These are phyloP conservation scores for Dacryopinax spathularia DNA, from an alignment of 768 basidiomycete species.

Conservation along the genomic window DNA sequence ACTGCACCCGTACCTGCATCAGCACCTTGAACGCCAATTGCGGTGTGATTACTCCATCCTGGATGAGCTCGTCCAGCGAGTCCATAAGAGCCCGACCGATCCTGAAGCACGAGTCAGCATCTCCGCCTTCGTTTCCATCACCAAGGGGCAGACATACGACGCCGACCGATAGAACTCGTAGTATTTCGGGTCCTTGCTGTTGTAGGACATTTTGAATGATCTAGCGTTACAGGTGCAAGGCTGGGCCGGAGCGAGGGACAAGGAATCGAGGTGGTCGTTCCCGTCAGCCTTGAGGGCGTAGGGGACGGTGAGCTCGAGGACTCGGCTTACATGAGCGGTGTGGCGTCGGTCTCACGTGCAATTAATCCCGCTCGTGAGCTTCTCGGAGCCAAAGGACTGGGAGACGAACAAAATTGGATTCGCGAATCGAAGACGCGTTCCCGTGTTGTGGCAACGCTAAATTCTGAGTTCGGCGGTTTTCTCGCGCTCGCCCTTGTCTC, in stretches of 20 bases:
- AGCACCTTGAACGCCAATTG: constrained; percentile 99
- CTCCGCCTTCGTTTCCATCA: not conserved
- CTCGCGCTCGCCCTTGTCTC: too few relatives aligned
- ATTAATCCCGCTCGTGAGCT: not conserved
- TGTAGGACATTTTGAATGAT: constrained; percentile 11
- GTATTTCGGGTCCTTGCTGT: constrained; percentile 39
- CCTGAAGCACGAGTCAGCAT: constrained; percentile 31
- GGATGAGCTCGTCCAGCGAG: constrained; percentile 95
- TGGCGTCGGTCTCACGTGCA: constrained; percentile 7
- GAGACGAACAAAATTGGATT: too few relatives aligned
- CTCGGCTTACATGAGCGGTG: constrained; percentile 10
- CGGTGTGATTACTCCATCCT: constrained; percentile 88
- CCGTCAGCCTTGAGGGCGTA: constrained; percentile 2
- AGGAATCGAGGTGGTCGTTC: not conserved
- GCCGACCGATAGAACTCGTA: constrained; percentile 89
- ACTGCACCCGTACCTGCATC: constrained; percentile 55
- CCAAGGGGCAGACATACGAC: constrained; percentile 42
- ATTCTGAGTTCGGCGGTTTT: too few relatives aligned
- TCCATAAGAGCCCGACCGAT: constrained; percentile 96
- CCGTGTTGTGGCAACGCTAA: too few relatives aligned
- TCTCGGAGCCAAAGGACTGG: not conserved
- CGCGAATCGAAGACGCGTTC: too few relatives aligned
- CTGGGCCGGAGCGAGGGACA: constrained; percentile 8
- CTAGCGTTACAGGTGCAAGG: constrained; percentile 9
- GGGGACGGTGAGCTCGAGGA: constrained; percentile 6